Evolutionary conservation across 805 yeast species (phyloP).

Genomic region (Saccharomycopsis sp.): DNA sequence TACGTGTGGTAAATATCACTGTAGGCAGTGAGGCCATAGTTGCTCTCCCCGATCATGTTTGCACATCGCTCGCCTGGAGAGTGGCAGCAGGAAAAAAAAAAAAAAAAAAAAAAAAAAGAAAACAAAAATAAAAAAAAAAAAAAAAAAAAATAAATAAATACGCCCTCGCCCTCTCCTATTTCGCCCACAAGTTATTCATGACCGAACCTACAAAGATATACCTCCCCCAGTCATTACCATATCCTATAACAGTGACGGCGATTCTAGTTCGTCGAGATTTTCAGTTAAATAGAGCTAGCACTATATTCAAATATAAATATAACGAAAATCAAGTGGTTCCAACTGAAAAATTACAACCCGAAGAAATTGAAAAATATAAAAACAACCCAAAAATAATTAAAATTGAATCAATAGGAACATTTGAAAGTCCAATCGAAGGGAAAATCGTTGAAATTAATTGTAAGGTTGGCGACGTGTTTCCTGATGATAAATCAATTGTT

Average conservation of each 20-base stretch:
- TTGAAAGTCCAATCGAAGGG: constrained; percentile 82
- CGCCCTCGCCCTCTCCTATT: no score
- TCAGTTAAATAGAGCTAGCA: constrained; percentile 41
- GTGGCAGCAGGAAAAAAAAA: no score
- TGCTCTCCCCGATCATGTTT: no score
- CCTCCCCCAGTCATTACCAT: constrained; percentile 58
- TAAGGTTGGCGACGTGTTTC: constrained; percentile 51
- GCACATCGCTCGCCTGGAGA: no score
- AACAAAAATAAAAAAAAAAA: no score
- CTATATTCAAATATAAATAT: constrained; percentile 56
- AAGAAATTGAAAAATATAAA: constrained; percentile 33
- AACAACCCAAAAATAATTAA: constrained; percentile 34
- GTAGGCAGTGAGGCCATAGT: no score
- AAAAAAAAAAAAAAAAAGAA: no score
- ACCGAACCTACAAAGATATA: constrained; percentile 37
- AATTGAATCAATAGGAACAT: constrained; percentile 66
- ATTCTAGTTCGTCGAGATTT: constrained; percentile 41
- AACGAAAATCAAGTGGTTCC: constrained; percentile 39
- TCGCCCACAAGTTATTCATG: no score
- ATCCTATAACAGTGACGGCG: constrained; percentile 58
- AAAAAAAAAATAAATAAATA: no score
- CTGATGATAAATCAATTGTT: constrained; percentile 38
- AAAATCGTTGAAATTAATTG: constrained; percentile 45
- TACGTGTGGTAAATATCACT: no score
- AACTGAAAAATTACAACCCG: constrained; percentile 23